Evolutionary conservation across 306 rosid genomes (phyloP), one percentile per base, ranked within the genome.

Genomic region (Psophocarpus tetragonolobus): DNA sequence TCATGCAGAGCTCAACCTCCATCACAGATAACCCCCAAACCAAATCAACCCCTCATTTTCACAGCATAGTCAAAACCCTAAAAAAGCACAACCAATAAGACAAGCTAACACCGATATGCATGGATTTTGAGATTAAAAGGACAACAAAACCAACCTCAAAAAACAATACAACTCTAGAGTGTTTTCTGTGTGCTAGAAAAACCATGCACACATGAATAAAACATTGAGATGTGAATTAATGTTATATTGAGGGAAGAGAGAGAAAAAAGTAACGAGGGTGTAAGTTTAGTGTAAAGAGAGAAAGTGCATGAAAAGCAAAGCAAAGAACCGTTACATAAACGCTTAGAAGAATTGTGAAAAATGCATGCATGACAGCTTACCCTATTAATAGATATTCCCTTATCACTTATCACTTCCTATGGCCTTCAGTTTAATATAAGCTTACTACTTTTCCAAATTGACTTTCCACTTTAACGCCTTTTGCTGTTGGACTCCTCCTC

Each of bases 51-150:
- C 17, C 36, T 5, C 48, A 6, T 33, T 18, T 53, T 4, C 51
- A 77, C 51, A 10, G 33, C 86, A 66, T 78, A 85, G 80, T 64
- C 85, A 85, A 80, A 88, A 77, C 92, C 91, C 92, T 79, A 86
- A 87, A 87, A 82, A 41, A 20, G 13, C 24, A 35, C 12, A 35
- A 9, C 1, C 3, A 3, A 36, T 74, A 41, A 51, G 23, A 47
- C 17, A n/a, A n/a, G n/a, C n/a, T 5, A 6, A 26, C 36, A 0
- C 3, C n/a, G n/a, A n/a, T n/a, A n/a, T n/a, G n/a, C n/a, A n/a
- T n/a, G n/a, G n/a, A n/a, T n/a, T n/a, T 29, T 0, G 14, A n/a
- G 41, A 26, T 24, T 15, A 62, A 39, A 44, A 54, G 13, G 13
- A 1, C 8, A 6, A 51, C 13, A 29, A 61, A 67, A 42, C 30